Evolutionary conservation across 345 rosid species (phyloP).

Genomic region (Sapria himalayana): DNA sequence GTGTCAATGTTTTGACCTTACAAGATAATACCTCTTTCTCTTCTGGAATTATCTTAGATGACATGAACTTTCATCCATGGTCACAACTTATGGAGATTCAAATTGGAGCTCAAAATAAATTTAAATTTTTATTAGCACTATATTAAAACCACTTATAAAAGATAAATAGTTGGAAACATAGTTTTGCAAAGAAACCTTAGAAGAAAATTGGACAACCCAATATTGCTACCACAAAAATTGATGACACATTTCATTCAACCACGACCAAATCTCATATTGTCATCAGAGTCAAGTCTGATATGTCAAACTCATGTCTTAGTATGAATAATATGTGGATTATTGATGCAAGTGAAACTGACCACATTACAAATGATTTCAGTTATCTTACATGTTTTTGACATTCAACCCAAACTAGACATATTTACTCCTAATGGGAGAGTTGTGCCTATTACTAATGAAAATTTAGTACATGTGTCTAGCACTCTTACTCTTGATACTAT

Average conservation of each 20-base stretch:
- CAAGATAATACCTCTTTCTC: not conserved
- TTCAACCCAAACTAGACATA: not conserved
- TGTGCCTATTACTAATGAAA: not conserved
- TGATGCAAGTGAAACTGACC: not conserved
- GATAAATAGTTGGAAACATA: not conserved
- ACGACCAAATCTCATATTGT: too few relatives aligned
- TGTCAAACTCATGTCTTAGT: not conserved
- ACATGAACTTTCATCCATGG: not conserved
- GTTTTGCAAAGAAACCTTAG: not conserved
- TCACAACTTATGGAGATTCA: too few relatives aligned
- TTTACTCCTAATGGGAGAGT: not conserved
- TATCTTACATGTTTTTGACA: not conserved
- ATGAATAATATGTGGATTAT: not conserved
- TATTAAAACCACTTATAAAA: not conserved
- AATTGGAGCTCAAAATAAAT: not conserved
- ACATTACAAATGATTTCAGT: not conserved
- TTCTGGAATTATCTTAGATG: not conserved
- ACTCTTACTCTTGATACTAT: not conserved
- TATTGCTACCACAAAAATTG: too few relatives aligned
- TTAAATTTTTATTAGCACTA: not conserved
- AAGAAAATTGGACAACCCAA: not conserved
- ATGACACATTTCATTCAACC: too few relatives aligned
- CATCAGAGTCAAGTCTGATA: not conserved
- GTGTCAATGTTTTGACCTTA: not conserved
- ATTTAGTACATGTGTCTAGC: not conserved